Base-by-base conservation (phyloP, 2,329 filamentous ascomycete genomes). In the Colletotrichum cordylinicola region DNA sequence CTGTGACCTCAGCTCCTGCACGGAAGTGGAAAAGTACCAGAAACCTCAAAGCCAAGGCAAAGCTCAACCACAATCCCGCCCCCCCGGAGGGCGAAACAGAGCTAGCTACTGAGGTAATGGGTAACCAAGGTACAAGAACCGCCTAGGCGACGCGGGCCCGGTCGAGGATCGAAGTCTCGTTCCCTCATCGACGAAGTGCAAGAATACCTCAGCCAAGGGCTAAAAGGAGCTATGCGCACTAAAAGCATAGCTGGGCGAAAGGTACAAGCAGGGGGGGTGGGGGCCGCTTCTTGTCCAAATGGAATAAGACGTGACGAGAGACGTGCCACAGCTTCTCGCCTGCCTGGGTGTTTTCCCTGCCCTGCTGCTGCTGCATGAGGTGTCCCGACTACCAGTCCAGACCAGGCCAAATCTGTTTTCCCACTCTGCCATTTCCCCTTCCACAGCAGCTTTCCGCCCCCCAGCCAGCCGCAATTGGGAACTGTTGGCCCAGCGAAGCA, bases 1-100 rank as follows among this genome's bases (percentile, higher is more conserved):
- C 18, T 60, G 74, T 76, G 74, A 76, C 74, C 74, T 76, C 74
- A 76, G 70, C 70, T 64, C 65, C 70, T 65, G 58, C 70, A 68
- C 68, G 64, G 70, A 68, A 73, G 37, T 39, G 27, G 39, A n/a
- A 52, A 65, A 52, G 48, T 27, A 37, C 43, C 43, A 52, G 43
- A 52, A 8, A 67, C n/a, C 21, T 27, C 67, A 61, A 70, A 35
- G 67, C 67, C 39, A 33, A 33, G 29, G 33, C 70, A 65, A 73
- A 43, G 70, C 70, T 33, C 33, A 43, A 43, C 64, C 35, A 24
- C 12, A 18, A 24, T 62, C 55, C 60, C 58, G 21, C 35, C 43
- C 29, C 39, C 39, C 24, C 24, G 8, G 18, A n/a, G 52, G 70
- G 58, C 74, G 74, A 76, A 76, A 76, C 74, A 76, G 29, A 73